A percentile compares a stretch with the other conserved stretches of the same genome.
These are phyloP conservation scores for Tolypocladium capitatum DNA, from an alignment of 2,329 filamentous ascomycete genomes.

Conservation along the genomic window DNA sequence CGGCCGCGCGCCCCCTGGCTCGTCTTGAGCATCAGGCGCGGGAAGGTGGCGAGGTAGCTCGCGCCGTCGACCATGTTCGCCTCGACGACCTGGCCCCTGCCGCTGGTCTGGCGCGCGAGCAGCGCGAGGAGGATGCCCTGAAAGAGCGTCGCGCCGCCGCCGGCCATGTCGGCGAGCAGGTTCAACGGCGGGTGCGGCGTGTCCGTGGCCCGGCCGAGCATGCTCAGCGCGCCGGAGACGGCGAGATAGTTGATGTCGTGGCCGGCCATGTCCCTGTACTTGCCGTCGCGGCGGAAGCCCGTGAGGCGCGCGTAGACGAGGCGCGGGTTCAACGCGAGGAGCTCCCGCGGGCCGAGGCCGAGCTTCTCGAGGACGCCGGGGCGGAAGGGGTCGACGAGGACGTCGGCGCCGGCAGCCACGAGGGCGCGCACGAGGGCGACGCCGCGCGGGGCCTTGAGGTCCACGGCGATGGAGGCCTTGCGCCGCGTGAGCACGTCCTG, in stretches of 20 bases:
- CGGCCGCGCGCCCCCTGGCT: conserved; percentile 49
- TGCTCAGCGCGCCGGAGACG: conserved; percentile 63
- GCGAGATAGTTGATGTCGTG: conserved; percentile 97
- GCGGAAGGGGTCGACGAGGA: conserved; percentile 87
- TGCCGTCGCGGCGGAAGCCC: conserved; percentile 77
- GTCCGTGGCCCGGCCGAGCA: conserved; percentile 58
- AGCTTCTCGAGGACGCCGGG: conserved; percentile 81
- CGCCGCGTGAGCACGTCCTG: conserved; percentile 64
- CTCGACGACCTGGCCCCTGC: conserved; percentile 77
- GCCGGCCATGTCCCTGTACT: conserved; percentile 77
- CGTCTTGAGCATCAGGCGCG: conserved; percentile 52
- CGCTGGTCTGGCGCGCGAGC: conserved; percentile 47
- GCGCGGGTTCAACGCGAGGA: conserved; percentile 55
- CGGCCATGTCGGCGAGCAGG: conserved; percentile 80
- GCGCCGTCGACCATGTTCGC: conserved; percentile 94
- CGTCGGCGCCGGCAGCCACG: conserved; percentile 57
- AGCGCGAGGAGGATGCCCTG: conserved; percentile 73
- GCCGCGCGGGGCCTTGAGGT: conserved; percentile 59
- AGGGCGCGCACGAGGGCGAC: conserved; percentile 54
- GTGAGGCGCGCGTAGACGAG: conserved; percentile 79
- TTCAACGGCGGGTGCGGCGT: conserved; percentile 72
- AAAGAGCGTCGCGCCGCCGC: conserved; percentile 71
- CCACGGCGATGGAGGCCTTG: conserved; percentile 68
- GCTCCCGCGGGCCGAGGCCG: conserved; percentile 57
- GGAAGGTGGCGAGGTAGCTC: conserved; percentile 66